A percentile compares a stretch with the other conserved stretches of the same genome.
Evolutionary conservation across 139 green algal genomes (phyloP).

Genomic region (Yamagishiella unicocca): DNA sequence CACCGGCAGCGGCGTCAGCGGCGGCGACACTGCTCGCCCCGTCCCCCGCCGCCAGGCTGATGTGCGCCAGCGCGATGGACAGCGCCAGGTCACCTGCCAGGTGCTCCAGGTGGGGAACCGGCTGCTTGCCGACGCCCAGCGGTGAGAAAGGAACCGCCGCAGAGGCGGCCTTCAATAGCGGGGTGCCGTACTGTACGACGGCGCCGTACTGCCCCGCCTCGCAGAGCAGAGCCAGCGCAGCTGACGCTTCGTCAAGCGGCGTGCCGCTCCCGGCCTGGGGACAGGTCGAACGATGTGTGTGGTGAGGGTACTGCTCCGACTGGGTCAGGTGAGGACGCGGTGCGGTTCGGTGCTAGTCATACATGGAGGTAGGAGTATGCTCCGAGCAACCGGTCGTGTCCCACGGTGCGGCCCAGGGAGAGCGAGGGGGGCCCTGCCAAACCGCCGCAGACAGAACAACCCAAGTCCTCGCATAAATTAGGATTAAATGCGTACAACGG

Average conservation of each 20-base stretch:
- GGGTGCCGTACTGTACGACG: not conserved
- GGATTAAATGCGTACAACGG: too few species aligned
- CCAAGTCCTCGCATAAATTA: too few species aligned
- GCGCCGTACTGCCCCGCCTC: constrained; percentile 19
- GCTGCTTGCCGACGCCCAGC: not conserved
- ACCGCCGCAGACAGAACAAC: too few species aligned
- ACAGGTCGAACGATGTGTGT: too few species aligned
- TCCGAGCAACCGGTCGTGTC: too few species aligned
- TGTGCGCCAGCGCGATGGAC: constrained; percentile 16
- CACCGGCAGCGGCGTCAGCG: not conserved
- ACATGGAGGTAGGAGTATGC: too few species aligned
- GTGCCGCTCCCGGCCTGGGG: constrained; percentile 1
- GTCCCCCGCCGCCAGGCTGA: constrained; percentile 23
- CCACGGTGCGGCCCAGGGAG: too few species aligned
- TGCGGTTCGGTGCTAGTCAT: too few species aligned
- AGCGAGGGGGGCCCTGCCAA: too few species aligned
- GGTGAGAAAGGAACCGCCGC: not conserved
- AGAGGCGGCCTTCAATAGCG: constrained; percentile 19
- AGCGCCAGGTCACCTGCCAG: constrained; percentile 21
- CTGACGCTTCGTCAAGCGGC: constrained; percentile 30
- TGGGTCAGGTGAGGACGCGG: too few species aligned
- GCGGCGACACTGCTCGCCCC: not conserved
- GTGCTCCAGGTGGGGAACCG: not conserved
- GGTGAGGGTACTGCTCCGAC: too few species aligned
- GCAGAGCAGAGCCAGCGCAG: constrained; percentile 39